These are phyloP conservation scores for Aspergillus quadrilineatus DNA, from an alignment of 2,329 filamentous ascomycete genomes.

Conservation along the genomic window DNA sequence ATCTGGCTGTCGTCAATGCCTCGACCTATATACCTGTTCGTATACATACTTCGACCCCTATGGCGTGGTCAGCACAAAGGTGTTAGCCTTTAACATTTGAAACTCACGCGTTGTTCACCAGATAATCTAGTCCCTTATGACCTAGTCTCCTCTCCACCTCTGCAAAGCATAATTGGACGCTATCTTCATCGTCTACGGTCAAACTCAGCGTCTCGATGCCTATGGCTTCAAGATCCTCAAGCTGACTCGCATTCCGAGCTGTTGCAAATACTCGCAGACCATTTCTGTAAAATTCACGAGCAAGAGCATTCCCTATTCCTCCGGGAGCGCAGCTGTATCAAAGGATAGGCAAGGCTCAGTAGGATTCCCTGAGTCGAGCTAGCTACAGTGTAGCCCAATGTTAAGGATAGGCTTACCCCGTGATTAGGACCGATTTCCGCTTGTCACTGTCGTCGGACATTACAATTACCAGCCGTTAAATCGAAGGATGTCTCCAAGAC, in stretches of 20 bases:
- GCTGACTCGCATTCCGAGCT: constrained; percentile 51
- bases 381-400: not conserved
- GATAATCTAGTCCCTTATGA: constrained; percentile 53
- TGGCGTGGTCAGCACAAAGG: constrained; percentile 10
- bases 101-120: constrained; percentile 58
- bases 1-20: constrained; percentile 31
- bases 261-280: constrained; percentile 60
- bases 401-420: constrained; percentile 35
- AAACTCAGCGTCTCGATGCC: constrained; percentile 57
- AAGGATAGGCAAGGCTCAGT: not conserved
- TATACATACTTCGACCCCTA: constrained; percentile 33
- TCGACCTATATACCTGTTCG: not conserved
- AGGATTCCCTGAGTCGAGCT: not conserved
- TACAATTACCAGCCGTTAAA: not conserved
- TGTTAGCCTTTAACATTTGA: not conserved
- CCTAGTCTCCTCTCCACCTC: constrained; percentile 49
- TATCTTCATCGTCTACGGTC: constrained; percentile 53
- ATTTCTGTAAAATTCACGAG: constrained; percentile 54
- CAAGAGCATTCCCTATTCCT: constrained; percentile 60
- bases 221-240: constrained; percentile 49
- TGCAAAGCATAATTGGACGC: constrained; percentile 48
- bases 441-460: constrained; percentile 31
- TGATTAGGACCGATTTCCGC: constrained; percentile 43
- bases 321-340: constrained; percentile 43
- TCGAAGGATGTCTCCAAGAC: not conserved